A percentile compares a stretch with the other conserved stretches of the same genome.
phyloP scores from a whole-genome alignment of 2,329 filamentous ascomycete genomes.

The Aspergillus fijiensis region DNA sequence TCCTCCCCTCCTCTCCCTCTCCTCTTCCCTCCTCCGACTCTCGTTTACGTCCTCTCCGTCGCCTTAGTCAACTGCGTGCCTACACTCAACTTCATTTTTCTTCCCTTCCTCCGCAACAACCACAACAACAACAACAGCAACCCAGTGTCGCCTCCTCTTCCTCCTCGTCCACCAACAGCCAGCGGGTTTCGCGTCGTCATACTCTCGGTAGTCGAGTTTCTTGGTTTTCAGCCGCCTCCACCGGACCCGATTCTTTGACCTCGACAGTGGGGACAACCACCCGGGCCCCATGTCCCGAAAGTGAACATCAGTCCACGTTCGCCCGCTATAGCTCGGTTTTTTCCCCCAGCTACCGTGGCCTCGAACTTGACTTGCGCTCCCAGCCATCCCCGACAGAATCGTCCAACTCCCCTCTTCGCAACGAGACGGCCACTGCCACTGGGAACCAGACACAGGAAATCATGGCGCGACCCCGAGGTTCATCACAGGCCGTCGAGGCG shows the following conservation, averaged over 20 bases:
- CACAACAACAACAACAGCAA: background rate
- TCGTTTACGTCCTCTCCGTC: conserved; percentile 39
- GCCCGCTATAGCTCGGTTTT: conserved; percentile 21
- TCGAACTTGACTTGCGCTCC: conserved; percentile 22
- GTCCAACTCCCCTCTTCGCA: conserved; percentile 29
- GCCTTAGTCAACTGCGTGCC: conserved; percentile 42
- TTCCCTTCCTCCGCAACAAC: background rate
- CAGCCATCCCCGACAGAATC: conserved; percentile 27
- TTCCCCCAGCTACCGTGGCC: conserved; percentile 21
- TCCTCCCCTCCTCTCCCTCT: conserved; percentile 28
- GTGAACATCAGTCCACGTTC: conserved; percentile 24
- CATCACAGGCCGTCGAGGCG: conserved; percentile 26
- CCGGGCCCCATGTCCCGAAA: conserved; percentile 31
- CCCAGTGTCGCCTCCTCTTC: conserved; percentile 21
- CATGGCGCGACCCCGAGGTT: conserved; percentile 34
- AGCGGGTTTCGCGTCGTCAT: conserved; percentile 34
- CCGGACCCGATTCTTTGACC: conserved; percentile 26
- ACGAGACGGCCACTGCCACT: conserved; percentile 19
- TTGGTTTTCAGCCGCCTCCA: conserved; percentile 32
- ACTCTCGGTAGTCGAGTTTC: conserved; percentile 39
- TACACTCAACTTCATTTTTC: conserved; percentile 37
- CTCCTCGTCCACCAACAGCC: conserved; percentile 21
- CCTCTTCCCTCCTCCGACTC: conserved; percentile 26
- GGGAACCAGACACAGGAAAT: conserved; percentile 19
- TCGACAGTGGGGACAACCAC: conserved; percentile 22